These are phyloP conservation scores for Herpetospermum pedunculosum DNA, from an alignment of 306 rosid species.

Conservation along the genomic window DNA sequence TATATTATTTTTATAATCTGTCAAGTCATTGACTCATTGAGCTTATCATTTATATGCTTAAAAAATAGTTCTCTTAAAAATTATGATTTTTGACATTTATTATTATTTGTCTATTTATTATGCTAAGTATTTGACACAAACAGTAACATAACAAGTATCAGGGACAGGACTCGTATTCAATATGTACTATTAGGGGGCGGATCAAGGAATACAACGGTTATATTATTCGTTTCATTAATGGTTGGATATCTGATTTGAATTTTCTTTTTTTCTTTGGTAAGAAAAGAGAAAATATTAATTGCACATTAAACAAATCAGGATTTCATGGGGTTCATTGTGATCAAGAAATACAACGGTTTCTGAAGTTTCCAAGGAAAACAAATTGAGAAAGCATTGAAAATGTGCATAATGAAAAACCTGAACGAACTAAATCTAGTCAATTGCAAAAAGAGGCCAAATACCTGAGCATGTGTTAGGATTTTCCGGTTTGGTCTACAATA, in stretches of 20 bases:
- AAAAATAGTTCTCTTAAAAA: too few relatives aligned
- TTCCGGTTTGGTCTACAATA: slow-evolving; percentile 33
- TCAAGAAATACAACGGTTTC: not conserved
- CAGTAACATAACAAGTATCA: too few relatives aligned
- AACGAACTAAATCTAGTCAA: not conserved
- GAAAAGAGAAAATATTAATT: not conserved
- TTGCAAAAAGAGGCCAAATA: not conserved
- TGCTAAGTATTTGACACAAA: too few relatives aligned
- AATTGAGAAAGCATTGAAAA: not conserved
- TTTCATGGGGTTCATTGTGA: not conserved
- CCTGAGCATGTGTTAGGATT: slow-evolving; percentile 79
- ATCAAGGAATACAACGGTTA: too few relatives aligned
- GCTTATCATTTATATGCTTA: not conserved
- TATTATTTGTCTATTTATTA: too few relatives aligned
- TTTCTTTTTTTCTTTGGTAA: not conserved
- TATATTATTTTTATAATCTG: too few relatives aligned
- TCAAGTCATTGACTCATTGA: not conserved
- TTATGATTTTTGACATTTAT: too few relatives aligned
- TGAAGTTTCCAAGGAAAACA: not conserved
- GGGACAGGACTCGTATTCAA: too few relatives aligned
- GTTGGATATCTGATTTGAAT: not conserved
- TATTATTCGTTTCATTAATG: not conserved
- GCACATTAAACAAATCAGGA: not conserved
- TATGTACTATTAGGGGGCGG: too few relatives aligned
- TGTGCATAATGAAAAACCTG: not conserved